Base-by-base conservation (phyloP, 2,329 filamentous ascomycete species). In the Tolypocladium cylindrosporum region DNA sequence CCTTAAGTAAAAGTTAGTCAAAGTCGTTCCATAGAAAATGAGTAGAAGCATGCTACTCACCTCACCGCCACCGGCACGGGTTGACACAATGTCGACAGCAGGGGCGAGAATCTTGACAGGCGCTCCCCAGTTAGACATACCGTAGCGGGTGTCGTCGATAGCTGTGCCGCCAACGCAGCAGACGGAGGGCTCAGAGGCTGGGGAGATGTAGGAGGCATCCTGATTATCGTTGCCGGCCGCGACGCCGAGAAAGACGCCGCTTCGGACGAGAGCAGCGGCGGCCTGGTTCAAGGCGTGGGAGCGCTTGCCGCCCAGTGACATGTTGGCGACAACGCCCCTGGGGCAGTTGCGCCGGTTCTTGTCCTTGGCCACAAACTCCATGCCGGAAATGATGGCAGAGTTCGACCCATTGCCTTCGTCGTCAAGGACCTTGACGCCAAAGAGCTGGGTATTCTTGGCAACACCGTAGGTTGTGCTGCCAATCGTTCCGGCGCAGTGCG, bases 161-260 rank as follows among this genome's bases (percentile, higher is more conserved):
- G 69, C 67, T 48, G 71, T 76, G 42, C 77, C 74, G 37, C 75
- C 78, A 42, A 80, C 76, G 4, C 77, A 79, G 67, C 78, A 77
- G 37, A 72, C 78, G n/a, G 63, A 66, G 3, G 72, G 54, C 58
- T 74, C 73, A 4, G 72, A 76, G 31, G 76, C 73, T 2, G 77
- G 76, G 2, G 76, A 79, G 61, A 45, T 34, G 63, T 69, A 71
- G 40, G 67, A 61, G 0, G 77, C 76, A 60, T 79, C 68, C 37
- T 63, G 64, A 58, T 71, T 69, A 24, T 72, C 68, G 66, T 82
- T 82, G 45, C 79, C 79, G 37, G 79, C 79, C 3, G 79, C 79
- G 19, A 81, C 79, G 58, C 75, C 78, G 50, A 80, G 68, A 59
- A 79, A 77, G 58, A 81, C 68, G 39, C 79, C 79, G 1, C 68